Evolutionary conservation across 306 rosid genomes (phyloP).

Genomic region (Prunus salicina): DNA sequence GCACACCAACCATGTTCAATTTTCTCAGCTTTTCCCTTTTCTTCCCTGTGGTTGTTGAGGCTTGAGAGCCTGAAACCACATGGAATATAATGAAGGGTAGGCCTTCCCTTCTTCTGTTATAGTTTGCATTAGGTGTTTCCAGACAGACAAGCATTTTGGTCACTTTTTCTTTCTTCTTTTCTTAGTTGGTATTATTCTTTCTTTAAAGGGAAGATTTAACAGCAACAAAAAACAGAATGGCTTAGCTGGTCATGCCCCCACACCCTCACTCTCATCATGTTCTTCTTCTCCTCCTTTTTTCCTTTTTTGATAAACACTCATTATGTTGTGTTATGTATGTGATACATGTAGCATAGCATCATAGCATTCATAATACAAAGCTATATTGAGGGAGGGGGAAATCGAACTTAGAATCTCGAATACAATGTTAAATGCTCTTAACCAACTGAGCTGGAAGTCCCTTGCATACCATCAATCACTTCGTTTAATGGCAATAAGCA

Average conservation of each 20-base stretch:
- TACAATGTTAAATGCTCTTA: no score
- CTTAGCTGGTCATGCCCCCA: conserved; percentile 35
- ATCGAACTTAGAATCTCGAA: no score
- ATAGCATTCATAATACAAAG: no score
- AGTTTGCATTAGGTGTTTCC: neutral
- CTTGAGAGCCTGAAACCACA: no score
- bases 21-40: conserved; percentile 18
- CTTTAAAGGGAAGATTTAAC: conserved; percentile 14
- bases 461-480: no score
- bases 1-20: neutral
- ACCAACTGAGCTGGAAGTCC: no score
- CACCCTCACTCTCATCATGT: conserved; percentile 15
- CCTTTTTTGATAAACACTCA: neutral
- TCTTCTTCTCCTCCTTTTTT: neutral
- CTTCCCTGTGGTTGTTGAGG: conserved; percentile 14
- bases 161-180: conserved; percentile 6
- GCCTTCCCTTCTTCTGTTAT: conserved; percentile 1
- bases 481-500: neutral
- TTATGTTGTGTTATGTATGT: neutral
- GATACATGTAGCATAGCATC: neutral
- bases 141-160: conserved; percentile 1
- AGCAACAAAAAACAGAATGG: neutral
- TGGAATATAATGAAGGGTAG: conserved; percentile 19
- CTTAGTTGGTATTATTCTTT: conserved; percentile 17
- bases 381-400: no score